phyloP scores from a whole-genome alignment of 2,329 filamentous ascomycete species.

The Capronia americana region DNA sequence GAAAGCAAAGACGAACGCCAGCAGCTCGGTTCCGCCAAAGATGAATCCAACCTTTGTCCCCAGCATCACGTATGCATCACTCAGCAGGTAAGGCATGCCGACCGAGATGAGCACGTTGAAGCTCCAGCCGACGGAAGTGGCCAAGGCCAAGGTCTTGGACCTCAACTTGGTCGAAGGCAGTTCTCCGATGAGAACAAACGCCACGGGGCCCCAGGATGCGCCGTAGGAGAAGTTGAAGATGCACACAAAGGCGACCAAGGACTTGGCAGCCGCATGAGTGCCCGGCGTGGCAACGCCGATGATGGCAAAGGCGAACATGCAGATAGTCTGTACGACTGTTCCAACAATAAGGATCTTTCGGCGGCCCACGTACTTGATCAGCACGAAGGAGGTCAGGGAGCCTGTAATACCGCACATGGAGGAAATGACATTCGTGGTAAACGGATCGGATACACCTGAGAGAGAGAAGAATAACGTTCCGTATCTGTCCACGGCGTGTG shows the following conservation, averaged over 20 bases:
- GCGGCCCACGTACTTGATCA: slow-evolving; percentile 80
- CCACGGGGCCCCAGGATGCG: slow-evolving; percentile 48
- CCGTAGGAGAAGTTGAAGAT: slow-evolving; percentile 50
- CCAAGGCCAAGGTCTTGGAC: slow-evolving; percentile 52
- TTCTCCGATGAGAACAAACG: slow-evolving; percentile 55
- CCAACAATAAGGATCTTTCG: slow-evolving; percentile 78
- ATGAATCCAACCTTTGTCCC: slow-evolving; percentile 42
- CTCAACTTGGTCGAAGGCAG: slow-evolving; percentile 50
- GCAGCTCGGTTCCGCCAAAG: slow-evolving; percentile 36
- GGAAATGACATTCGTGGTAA: slow-evolving; percentile 82
- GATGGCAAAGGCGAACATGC: slow-evolving; percentile 79
- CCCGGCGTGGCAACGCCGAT: slow-evolving; percentile 54
- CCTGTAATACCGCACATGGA: slow-evolving; percentile 85
- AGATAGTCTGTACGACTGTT: slow-evolving; percentile 79
- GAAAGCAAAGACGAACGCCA: slow-evolving; percentile 33
- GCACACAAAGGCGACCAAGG: slow-evolving; percentile 20
- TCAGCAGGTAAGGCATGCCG: slow-evolving; percentile 51
- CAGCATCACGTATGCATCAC: slow-evolving; percentile 44
- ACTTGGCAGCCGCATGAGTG: slow-evolving; percentile 19
- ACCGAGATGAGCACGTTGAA: slow-evolving; percentile 48
- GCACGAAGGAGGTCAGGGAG: slow-evolving; percentile 84
- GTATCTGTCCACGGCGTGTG: slow-evolving; percentile 81
- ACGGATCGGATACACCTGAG: slow-evolving; percentile 75
- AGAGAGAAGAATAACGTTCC: slow-evolving; percentile 81
- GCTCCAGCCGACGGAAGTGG: slow-evolving; percentile 46